These are phyloP conservation scores for Collybia sp. DNA, from an alignment of 768 basidiomycete species.

Conservation along the genomic window DNA sequence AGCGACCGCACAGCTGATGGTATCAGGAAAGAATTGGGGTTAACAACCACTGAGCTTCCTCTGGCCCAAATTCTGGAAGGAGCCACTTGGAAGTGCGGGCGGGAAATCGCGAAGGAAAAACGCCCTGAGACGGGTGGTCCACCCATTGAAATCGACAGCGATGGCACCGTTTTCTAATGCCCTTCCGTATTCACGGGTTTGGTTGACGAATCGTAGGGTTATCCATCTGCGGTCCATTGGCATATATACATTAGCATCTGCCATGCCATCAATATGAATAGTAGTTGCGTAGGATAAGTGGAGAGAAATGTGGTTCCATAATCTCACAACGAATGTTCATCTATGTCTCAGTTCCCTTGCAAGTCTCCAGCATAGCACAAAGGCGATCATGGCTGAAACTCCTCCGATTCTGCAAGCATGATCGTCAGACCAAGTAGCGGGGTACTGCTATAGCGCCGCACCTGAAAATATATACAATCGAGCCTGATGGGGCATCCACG, in stretches of 20 bases:
- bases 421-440: slow-evolving; percentile 1
- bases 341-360: slow-evolving; percentile 47
- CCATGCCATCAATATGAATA: too few relatives aligned
- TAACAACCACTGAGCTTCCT: slow-evolving; percentile 50
- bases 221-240: too few relatives aligned
- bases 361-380: slow-evolving; percentile 48
- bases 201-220: too few relatives aligned
- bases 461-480: slow-evolving; percentile 82
- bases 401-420: slow-evolving; percentile 46
- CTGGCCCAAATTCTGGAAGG: slow-evolving; percentile 90
- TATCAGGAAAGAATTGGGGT: slow-evolving; percentile 55
- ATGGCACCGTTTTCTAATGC: slow-evolving; percentile 75
- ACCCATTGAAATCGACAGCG: slow-evolving; percentile 82
- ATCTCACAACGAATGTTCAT: slow-evolving; percentile 7
- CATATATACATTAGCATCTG: too few relatives aligned
- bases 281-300: too few relatives aligned
- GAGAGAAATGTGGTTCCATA: too few relatives aligned
- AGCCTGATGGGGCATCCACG: slow-evolving; percentile 44
- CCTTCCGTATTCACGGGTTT: neutral
- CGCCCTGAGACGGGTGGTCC: slow-evolving; percentile 75
- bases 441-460: slow-evolving; percentile 26
- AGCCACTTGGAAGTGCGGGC: slow-evolving; percentile 95
- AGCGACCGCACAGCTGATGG: slow-evolving; percentile 78
- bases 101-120: slow-evolving; percentile 83
- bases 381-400: slow-evolving; percentile 48